Base-by-base conservation (phyloP, 441 rosid genomes). In the Pelargonium australe region DNA sequence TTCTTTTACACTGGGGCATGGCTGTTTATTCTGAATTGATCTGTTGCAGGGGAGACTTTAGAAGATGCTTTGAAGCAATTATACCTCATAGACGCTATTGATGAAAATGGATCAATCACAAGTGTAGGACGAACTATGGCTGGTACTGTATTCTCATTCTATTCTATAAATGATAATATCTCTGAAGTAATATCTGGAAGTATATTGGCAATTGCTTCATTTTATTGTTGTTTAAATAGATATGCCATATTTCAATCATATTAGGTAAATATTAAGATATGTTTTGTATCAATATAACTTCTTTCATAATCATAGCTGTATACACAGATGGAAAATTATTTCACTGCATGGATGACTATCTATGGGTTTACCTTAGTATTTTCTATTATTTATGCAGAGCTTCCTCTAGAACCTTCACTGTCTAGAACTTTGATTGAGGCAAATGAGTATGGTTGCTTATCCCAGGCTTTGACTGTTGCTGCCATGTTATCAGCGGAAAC, bases 401-500 rank as follows among this genome's bases (percentile, higher is more conserved):
- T 91, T 81, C 99, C 99, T 20, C 78, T 95, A 67, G 98, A 92
- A 81, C 99, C 98, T 64, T 92, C 99, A 47, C 87, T 92, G 74
- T 88, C 99, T 71, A 86, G 98, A 88, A 92, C 91, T 71, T 82
- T 95, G 76, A 82, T 90, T 68, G 96, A 92, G 83, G 98, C 99
- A 66, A 89, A 87, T 73, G 92, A 86, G 75, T 77, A 70, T 75
- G 96, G 89, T 72, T 89, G 95, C 87, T 81, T 95, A 77, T 81
- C 96, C 73, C 92, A 92, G 82, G 98, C 97, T 75, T 78, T 95
- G 80, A 87, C 98, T 19, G 85, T 95, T 69, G 98, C 84, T 79
- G 91, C 98, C 62, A 92, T 95, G 98, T 74, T 95, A 76, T 95
- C 99, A 40, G 96, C 92, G 45, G 97, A 95, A 78, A 92, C 97